Conservation (phyloP, 805 yeast species). For the Starmerella sirachaensis region DNA sequence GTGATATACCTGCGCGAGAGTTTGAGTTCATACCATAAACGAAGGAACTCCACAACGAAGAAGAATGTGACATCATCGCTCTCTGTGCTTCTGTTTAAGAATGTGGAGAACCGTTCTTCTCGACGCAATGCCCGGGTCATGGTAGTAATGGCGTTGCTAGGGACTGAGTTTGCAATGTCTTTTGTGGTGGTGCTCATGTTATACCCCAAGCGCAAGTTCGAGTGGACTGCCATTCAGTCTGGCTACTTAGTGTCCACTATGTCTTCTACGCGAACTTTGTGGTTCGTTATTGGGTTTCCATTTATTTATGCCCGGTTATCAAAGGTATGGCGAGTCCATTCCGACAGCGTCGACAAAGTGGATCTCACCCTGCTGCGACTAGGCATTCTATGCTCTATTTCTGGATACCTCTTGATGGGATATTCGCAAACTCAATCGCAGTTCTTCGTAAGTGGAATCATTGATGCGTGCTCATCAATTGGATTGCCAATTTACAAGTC, state of each 20-base stretch:
- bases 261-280: slow-evolving; percentile 23
- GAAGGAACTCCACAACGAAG: slow-evolving; percentile 15
- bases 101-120: slow-evolving; percentile 12
- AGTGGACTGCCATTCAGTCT: slow-evolving; percentile 27
- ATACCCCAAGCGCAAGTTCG: slow-evolving; percentile 25
- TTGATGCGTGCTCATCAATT: slow-evolving; percentile 25
- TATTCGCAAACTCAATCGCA: slow-evolving; percentile 19
- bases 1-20: slow-evolving; percentile 18
- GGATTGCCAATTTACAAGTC: slow-evolving; percentile 25
- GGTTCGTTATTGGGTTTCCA: slow-evolving; percentile 25
- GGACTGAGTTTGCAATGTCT: slow-evolving; percentile 17
- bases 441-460: slow-evolving; percentile 21
- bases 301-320: slow-evolving; percentile 17
- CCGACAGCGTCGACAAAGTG: slow-evolving; percentile 19
- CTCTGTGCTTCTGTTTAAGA: slow-evolving; percentile 14
- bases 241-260: slow-evolving; percentile 27
- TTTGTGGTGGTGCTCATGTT: slow-evolving; percentile 19
- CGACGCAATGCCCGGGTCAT: slow-evolving; percentile 22
- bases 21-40: slow-evolving; percentile 15
- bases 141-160: slow-evolving; percentile 16
- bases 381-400: slow-evolving; percentile 20
- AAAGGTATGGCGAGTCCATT: slow-evolving; percentile 14
- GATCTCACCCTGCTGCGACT: slow-evolving; percentile 20
- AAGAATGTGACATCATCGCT: slow-evolving; percentile 8
- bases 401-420: slow-evolving; percentile 22